phyloP scores from a whole-genome alignment of 495 filamentous ascomycete species.

The Elasticomyces elasticus region DNA sequence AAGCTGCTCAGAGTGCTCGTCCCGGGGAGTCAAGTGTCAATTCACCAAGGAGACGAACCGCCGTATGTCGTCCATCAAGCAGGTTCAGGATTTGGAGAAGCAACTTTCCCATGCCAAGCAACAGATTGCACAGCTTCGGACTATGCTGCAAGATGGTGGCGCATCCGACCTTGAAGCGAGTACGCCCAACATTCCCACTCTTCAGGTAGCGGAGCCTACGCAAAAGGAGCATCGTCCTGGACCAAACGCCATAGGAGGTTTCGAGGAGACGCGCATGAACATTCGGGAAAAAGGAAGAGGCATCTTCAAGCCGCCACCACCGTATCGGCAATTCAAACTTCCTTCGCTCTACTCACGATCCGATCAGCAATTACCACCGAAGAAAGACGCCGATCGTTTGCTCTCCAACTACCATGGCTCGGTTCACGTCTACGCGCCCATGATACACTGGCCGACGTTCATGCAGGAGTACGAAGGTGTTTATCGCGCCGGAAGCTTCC shows the following conservation, averaged over 20 bases:
- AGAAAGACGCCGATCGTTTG: slow-evolving; percentile 62
- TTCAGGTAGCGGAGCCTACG: slow-evolving; percentile 62
- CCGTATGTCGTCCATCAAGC: slow-evolving; percentile 98
- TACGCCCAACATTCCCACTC: slow-evolving; percentile 43
- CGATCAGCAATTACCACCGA: slow-evolving; percentile 52
- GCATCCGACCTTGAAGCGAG: slow-evolving; percentile 53
- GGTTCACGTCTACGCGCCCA: slow-evolving; percentile 68
- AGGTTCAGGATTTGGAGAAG: slow-evolving; percentile 94
- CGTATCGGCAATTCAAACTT: slow-evolving; percentile 49
- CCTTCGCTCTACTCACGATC: slow-evolving; percentile 44
- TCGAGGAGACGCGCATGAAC: slow-evolving; percentile 61
- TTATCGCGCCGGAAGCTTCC: slow-evolving; percentile 57
- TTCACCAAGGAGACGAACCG: slow-evolving; percentile 99
- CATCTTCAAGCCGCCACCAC: slow-evolving; percentile 71
- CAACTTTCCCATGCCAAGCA: slow-evolving; percentile 67
- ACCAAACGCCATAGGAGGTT: slow-evolving; percentile 52
- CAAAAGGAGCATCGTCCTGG: slow-evolving; percentile 43
- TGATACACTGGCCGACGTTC: slow-evolving; percentile 86
- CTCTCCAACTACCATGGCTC: slow-evolving; percentile 63
- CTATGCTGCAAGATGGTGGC: slow-evolving; percentile 38
- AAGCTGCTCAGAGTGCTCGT: slow-evolving; percentile 93
- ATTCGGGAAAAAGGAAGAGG: slow-evolving; percentile 65
- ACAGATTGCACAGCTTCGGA: slow-evolving; percentile 61
- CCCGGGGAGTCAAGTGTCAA: slow-evolving; percentile 89
- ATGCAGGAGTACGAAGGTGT: slow-evolving; percentile 62